Base-by-base conservation (phyloP, 495 filamentous ascomycete species). In the Xylaria telfairii region DNA sequence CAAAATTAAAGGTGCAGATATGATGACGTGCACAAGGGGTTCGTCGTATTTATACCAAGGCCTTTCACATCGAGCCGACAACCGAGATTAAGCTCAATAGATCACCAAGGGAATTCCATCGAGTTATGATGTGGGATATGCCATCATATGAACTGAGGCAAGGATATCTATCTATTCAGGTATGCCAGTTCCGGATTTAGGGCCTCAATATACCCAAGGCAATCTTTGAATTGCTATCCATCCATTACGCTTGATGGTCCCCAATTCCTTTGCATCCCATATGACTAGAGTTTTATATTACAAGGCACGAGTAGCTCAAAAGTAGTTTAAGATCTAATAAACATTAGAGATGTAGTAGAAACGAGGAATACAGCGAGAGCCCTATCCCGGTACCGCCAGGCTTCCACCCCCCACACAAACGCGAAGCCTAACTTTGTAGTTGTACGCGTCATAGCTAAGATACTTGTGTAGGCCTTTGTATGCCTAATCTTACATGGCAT, bases 1-100 rank as follows among this genome's bases (percentile, higher is more conserved):
- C 89, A 77, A 73, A 71, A 75, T 47, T 83, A 80, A 71, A 71
- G 47, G 53, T 54, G 3, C 10, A 1, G 12, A 12, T 44, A 51
- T 19, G 37, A 30, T 12, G 34, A 34, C 2, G n/a, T 63, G 37
- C 24, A 28, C 13, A 44, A 9, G 21, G n/a, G 24, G 44, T 34
- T n/a, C 46, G 1, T 17, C 47, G 37, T 53, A 28, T 30, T 53
- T 19, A 66, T 42, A 53, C 21, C 34, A 26, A 37, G 47, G n/a
- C 28, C 32, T 28, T 26, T n/a, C 9, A 19, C n/a, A 12, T 8
- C 13, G 15, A 54, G 64, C 26, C 34, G 0, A 53, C 1, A 39
- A 54, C 30, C 17, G 54, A 6, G 49, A 68, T 39, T 26, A 21
- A 24, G 37, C 39, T 46, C 37, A 7, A 17, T 26, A 10, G 26